Evolutionary conservation across 768 basidiomycete genomes (phyloP).

Genomic region (Lyophyllum semitale): DNA sequence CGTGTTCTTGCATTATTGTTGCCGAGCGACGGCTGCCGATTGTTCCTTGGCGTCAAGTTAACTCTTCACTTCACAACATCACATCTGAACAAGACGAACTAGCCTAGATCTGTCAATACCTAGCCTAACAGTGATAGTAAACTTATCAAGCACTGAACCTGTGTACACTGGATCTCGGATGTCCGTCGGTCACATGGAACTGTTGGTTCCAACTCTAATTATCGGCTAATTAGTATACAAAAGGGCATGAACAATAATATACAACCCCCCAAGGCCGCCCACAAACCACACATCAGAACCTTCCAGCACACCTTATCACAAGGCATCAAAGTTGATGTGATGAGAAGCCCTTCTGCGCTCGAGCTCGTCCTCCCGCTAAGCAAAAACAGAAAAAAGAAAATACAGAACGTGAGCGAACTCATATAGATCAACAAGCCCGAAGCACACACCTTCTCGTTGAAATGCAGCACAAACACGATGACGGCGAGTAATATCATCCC

Average conservation of each 20-base stretch:
- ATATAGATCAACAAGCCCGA: constrained; percentile 5
- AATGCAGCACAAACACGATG: constrained; percentile 84
- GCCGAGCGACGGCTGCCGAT: neutral
- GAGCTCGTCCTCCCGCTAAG: constrained; percentile 89
- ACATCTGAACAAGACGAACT: no score
- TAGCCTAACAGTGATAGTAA: no score
- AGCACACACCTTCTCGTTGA: constrained; percentile 84
- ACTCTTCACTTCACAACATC: neutral
- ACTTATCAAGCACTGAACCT: no score
- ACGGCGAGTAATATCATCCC: constrained; percentile 73
- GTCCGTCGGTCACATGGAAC: neutral
- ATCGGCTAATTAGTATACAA: constrained; percentile 12
- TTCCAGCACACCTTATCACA: constrained; percentile 43
- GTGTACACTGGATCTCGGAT: neutral
- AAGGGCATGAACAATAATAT: constrained; percentile 13
- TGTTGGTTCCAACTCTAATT: constrained; percentile 5
- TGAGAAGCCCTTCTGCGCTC: constrained; percentile 89
- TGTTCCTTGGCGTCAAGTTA: neutral
- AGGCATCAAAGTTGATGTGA: constrained; percentile 95
- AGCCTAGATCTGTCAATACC: no score
- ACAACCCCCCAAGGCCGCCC: neutral
- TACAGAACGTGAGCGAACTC: constrained; percentile 1
- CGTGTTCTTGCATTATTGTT: neutral
- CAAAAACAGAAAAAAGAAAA: neutral
- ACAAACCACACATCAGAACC: neutral